Base-by-base conservation (phyloP, 2,329 filamentous ascomycete species). In the Ramularia collo-cygni region DNA sequence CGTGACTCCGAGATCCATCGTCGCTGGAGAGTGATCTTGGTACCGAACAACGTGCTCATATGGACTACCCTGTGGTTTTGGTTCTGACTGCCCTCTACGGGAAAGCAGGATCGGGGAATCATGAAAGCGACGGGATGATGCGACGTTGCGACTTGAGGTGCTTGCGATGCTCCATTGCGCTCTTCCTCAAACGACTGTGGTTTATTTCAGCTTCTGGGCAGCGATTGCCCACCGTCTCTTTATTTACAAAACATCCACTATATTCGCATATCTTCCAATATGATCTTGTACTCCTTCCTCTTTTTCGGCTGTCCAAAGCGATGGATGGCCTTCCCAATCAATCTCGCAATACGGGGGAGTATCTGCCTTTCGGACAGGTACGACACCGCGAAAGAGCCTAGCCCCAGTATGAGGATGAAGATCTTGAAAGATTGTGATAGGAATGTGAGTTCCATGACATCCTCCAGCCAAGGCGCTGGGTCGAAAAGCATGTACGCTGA, bases 251-350 rank as follows among this genome's bases (percentile, higher is more conserved):
- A 17, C 6, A 12, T 12, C 9, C 36, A 36, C 43, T 31, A 51
- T 13, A 51, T 47, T 32, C 49, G 46, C 61, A 64, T 83, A 40
- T 76, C 69, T 57, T 92, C 83, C 35, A 74, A 59, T 19, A 95
- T 81, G 14, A 86, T 54, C 67, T 96, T 96, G 60, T 95, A 95
- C 66, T 81, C 71, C 64, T 95, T 95, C 49, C 88, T 76, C 65
- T 83, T 79, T 69, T 95, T 95, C 30, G 69, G 65, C 57, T 75
- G 60, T 65, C 60, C 66, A 34, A 87, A 39, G n/a, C 61, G 65
- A 36, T 74, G 65, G 57, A 79, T 83, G 12, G 74, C 51, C 19
- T 66, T 67, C 1, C 85, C 87, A 40, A 95, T 67, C 33, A 70
- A 63, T 46, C 76, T 79, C 13, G 87, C 83, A 40, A 95, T 51